Base-by-base conservation (phyloP, 495 filamentous ascomycete species). In the Hypoxylon subgilvum region DNA sequence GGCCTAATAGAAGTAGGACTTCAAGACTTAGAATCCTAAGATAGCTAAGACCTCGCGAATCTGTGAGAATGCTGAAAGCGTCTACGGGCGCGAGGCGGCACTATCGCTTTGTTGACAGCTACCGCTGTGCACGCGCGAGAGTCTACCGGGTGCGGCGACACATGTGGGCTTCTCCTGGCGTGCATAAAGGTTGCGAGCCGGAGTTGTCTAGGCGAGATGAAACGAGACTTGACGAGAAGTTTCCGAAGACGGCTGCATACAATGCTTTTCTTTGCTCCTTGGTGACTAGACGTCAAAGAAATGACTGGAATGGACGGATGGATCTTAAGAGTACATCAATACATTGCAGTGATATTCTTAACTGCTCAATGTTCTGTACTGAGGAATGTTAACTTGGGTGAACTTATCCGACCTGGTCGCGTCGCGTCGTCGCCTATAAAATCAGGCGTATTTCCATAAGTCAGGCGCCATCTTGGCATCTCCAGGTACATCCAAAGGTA, bases 161-260 rank as follows among this genome's bases (percentile, higher is more conserved):
- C 48, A 47, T 50, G 61, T 64, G 47, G 38, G 36, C 18, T 46
- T 54, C 17, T 13, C 34, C 42, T 43, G 9, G 19, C 31, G 25
- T 49, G 48, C 48, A 63, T 63, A 63, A 63, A 64, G 50, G 31
- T 58, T 41, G 22, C 36, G 14, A 18, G 32, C 61, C 61, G 49
- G 54, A 55, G 54, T 64, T 58, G 61, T 64, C 40, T 32, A 53
- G 43, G 1, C 25, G 36, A 47, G 53, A 44, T 43, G 44, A 27
- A 8, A 27, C 8, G 23, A 2, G 39, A 50, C 31, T 51, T 28
- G 40, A 19, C 32, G 30, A 23, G 39, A 44, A 47, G 16, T 30
- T 58, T 64, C 61, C 61, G 61, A 55, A 64, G 54, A 59, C 61
- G 61, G 61, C 14, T 39, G 57, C 43, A 39, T 28, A 64, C 61